Percentiles rank a stretch among this genome's conserved stretches.
Evolutionary conservation across 345 rosid genomes (phyloP).

Genomic region (Arabidopsis arenosa): DNA sequence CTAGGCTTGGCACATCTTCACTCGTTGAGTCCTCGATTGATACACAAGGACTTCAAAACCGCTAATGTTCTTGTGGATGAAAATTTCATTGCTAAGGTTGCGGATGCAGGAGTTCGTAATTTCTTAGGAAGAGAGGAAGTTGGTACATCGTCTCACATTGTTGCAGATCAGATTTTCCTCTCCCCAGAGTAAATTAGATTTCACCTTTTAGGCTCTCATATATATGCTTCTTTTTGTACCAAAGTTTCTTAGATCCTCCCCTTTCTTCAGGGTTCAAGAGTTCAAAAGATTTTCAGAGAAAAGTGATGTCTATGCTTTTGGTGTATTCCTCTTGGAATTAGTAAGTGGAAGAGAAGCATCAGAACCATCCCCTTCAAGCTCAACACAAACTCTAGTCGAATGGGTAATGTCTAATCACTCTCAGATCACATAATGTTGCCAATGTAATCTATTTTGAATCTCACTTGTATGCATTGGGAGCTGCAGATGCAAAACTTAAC

Average conservation of each 20-base stretch:
- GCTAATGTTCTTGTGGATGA: slow-evolving; percentile 94
- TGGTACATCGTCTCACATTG: slow-evolving; percentile 75
- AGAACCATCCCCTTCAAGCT: slow-evolving; percentile 55
- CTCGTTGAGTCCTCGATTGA: slow-evolving; percentile 73
- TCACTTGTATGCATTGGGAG: slow-evolving; percentile 21
- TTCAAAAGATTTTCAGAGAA: slow-evolving; percentile 88
- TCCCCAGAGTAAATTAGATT: slow-evolving; percentile 74
- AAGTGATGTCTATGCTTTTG: slow-evolving; percentile 90
- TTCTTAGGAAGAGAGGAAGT: slow-evolving; percentile 79
- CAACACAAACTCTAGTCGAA: slow-evolving; percentile 69
- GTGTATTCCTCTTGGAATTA: slow-evolving; percentile 88
- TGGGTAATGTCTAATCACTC: slow-evolving; percentile 60
- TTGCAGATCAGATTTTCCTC: slow-evolving; percentile 81
- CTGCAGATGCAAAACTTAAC: slow-evolving; percentile 64
- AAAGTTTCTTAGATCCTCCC: slow-evolving; percentile 9
- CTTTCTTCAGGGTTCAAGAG: slow-evolving; percentile 71
- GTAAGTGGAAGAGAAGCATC: slow-evolving; percentile 81
- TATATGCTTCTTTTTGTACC: neutral
- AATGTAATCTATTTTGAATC: slow-evolving; percentile 23
- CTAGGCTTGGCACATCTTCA: slow-evolving; percentile 95
- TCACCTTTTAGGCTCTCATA: slow-evolving; percentile 7
- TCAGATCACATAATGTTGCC: neutral
- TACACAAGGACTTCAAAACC: slow-evolving; percentile 92
- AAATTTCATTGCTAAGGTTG: slow-evolving; percentile 86
- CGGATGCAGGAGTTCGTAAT: slow-evolving; percentile 88